phyloP scores from a whole-genome alignment of 176 grass and related monocot species.

The Alloteropsis semialata region DNA sequence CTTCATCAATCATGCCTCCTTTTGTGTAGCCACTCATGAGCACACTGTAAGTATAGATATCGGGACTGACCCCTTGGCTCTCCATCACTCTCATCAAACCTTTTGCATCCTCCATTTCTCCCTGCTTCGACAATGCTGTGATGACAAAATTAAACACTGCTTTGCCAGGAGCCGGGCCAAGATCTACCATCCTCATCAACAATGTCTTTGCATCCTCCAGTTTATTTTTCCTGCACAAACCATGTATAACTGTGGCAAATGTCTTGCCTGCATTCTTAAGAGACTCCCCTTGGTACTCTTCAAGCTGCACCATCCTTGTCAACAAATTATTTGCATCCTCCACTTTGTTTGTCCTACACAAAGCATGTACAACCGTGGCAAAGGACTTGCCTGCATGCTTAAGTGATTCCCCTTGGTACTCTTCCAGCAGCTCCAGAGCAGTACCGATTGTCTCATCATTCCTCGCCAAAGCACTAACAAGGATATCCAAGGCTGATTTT shows the following conservation, averaged over 20 bases:
- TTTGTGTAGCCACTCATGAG: slow-evolving; percentile 85
- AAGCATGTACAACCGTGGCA: slow-evolving; percentile 63
- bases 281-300: slow-evolving; percentile 58
- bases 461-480: slow-evolving; percentile 56
- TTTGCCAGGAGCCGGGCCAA: slow-evolving; percentile 67
- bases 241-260: slow-evolving; percentile 65
- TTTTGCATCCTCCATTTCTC: slow-evolving; percentile 76
- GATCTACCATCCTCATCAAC: slow-evolving; percentile 69
- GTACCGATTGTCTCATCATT: slow-evolving; percentile 61
- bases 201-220: slow-evolving; percentile 60
- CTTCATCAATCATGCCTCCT: slow-evolving; percentile 81
- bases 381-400: slow-evolving; percentile 71
- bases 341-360: slow-evolving; percentile 61
- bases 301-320: slow-evolving; percentile 61
- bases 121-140: slow-evolving; percentile 63
- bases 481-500: slow-evolving; percentile 43
- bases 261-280: slow-evolving; percentile 58
- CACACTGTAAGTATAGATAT: slow-evolving; percentile 86
- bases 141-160: slow-evolving; percentile 88
- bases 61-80: slow-evolving; percentile 60
- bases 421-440: slow-evolving; percentile 62
- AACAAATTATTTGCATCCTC: slow-evolving; percentile 51
- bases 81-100: slow-evolving; percentile 68
- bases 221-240: slow-evolving; percentile 66
- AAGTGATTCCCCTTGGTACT: slow-evolving; percentile 59